A percentile compares a stretch with the other conserved stretches of the same genome.
Evolutionary conservation across 1,139 yeast species (phyloP).

Genomic region (Diutina ranongensis): DNA sequence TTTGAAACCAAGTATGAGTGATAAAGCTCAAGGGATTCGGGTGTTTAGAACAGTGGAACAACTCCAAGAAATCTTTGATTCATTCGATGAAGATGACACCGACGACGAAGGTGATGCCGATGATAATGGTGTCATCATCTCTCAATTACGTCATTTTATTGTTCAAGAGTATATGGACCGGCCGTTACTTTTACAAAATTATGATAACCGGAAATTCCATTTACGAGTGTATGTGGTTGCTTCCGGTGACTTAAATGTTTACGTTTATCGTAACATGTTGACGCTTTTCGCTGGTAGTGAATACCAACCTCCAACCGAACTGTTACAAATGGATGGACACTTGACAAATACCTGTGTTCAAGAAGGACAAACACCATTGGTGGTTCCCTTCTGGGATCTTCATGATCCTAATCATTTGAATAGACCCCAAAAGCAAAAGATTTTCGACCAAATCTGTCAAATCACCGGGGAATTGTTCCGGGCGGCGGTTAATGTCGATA

Average conservation of each 20-base stretch:
- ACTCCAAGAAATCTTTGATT: slow-evolving; percentile 70
- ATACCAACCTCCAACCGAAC: slow-evolving; percentile 31
- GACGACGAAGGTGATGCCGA: slow-evolving; percentile 34
- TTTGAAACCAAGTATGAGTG: slow-evolving; percentile 93
- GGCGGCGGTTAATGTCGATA: slow-evolving; percentile 75
- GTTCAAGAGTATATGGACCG: slow-evolving; percentile 66
- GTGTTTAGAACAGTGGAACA: slow-evolving; percentile 69
- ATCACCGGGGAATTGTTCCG: slow-evolving; percentile 62
- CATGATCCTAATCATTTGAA: slow-evolving; percentile 24
- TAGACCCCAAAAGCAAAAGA: slow-evolving; percentile 20
- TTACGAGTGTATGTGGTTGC: slow-evolving; percentile 79
- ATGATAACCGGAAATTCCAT: slow-evolving; percentile 73
- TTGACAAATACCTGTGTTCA: slow-evolving; percentile 91
- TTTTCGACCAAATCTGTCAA: slow-evolving; percentile 45
- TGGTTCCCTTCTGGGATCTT: slow-evolving; percentile 57
- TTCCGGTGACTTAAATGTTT: slow-evolving; percentile 62
- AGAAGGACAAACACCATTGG: slow-evolving; percentile 35
- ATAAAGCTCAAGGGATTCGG: slow-evolving; percentile 91
- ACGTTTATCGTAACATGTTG: slow-evolving; percentile 67
- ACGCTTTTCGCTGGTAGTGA: slow-evolving; percentile 61
- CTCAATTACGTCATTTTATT: slow-evolving; percentile 82
- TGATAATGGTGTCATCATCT: slow-evolving; percentile 57
- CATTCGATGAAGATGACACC: slow-evolving; percentile 33
- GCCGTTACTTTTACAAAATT: slow-evolving; percentile 55
- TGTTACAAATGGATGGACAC: slow-evolving; percentile 46